Percentiles rank a stretch among this genome's conserved stretches.
phyloP scores from a whole-genome alignment of 345 rosid species.

The Eutrema heterophyllum region DNA sequence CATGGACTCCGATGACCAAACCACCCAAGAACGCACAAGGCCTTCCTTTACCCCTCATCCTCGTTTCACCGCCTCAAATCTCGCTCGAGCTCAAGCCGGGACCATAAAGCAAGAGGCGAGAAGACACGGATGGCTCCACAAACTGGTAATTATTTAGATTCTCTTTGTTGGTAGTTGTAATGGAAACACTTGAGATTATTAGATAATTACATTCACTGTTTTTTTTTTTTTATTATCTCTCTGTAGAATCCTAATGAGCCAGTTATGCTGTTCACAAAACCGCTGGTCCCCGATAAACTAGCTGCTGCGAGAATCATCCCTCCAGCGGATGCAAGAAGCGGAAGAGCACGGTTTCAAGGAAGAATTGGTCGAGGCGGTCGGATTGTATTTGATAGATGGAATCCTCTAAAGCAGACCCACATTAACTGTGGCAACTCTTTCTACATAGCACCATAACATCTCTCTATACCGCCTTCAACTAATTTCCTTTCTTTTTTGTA shows the following conservation, averaged over 20 bases:
- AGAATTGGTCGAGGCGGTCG: slow-evolving; percentile 95
- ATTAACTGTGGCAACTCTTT: slow-evolving; percentile 57
- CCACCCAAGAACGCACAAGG: slow-evolving; percentile 40
- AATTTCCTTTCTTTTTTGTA: background rate
- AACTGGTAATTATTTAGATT: slow-evolving; percentile 40
- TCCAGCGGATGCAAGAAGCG: slow-evolving; percentile 32
- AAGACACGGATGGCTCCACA: slow-evolving; percentile 81
- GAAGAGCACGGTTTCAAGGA: slow-evolving; percentile 54
- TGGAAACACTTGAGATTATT: background rate
- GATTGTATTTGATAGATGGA: slow-evolving; percentile 87
- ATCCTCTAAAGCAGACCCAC: slow-evolving; percentile 65
- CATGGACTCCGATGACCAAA: slow-evolving; percentile 75
- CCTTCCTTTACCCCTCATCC: slow-evolving; percentile 42
- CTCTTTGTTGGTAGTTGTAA: background rate
- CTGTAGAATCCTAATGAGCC: slow-evolving; percentile 83
- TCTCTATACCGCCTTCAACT: background rate
- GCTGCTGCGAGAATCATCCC: slow-evolving; percentile 75
- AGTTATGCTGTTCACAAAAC: slow-evolving; percentile 74
- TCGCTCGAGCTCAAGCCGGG: slow-evolving; percentile 39
- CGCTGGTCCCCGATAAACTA: slow-evolving; percentile 75
- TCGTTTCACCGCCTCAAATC: slow-evolving; percentile 39
- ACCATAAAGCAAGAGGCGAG: slow-evolving; percentile 59
- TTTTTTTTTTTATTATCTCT: background rate
- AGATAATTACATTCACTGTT: background rate
- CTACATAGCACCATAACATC: slow-evolving; percentile 49